A percentile compares a stretch with the other conserved stretches of the same genome.
phyloP scores from a whole-genome alignment of 73 alveolate genomes.

The Urostyla sp. region DNA sequence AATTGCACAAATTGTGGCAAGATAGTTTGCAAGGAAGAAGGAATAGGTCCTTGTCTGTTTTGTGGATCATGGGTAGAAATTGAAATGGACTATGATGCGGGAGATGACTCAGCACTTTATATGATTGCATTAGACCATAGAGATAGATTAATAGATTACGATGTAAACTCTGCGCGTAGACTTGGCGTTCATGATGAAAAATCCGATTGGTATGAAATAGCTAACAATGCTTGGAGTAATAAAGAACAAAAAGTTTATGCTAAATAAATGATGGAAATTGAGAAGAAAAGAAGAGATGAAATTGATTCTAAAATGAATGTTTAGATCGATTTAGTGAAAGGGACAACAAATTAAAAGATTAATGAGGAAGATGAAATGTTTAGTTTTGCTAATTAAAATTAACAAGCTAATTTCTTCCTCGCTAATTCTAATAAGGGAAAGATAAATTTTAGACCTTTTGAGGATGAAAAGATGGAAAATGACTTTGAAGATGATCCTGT shows the following conservation, averaged over 20 bases:
- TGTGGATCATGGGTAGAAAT: constrained; percentile 88
- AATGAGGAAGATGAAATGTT: background rate
- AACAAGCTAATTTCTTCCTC: constrained; percentile 42
- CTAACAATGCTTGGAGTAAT: constrained; percentile 88
- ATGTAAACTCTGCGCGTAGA: constrained; percentile 73
- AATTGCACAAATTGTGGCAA: constrained; percentile 93
- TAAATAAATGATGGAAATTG: constrained; percentile 72
- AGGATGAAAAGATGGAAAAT: background rate
- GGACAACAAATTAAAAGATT: constrained; percentile 5
- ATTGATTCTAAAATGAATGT: constrained; percentile 45
- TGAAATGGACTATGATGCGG: constrained; percentile 49
- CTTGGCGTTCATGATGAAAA: constrained; percentile 82
- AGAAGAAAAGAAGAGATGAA: constrained; percentile 63
- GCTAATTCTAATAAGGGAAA: background rate
- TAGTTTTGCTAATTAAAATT: constrained; percentile 10
- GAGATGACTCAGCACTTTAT: constrained; percentile 47
- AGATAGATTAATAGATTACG: constrained; percentile 81
- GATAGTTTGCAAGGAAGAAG: constrained; percentile 90
- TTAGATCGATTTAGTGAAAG: constrained; percentile 42
- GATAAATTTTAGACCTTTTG: constrained; percentile 19
- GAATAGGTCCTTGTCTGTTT: constrained; percentile 91
- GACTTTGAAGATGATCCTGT: background rate
- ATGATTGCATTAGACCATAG: constrained; percentile 78
- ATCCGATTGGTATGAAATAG: constrained; percentile 92
- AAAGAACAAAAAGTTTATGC: constrained; percentile 85